Evolutionary conservation across 345 rosid species (phyloP).

Genomic region (Ricinus communis): DNA sequence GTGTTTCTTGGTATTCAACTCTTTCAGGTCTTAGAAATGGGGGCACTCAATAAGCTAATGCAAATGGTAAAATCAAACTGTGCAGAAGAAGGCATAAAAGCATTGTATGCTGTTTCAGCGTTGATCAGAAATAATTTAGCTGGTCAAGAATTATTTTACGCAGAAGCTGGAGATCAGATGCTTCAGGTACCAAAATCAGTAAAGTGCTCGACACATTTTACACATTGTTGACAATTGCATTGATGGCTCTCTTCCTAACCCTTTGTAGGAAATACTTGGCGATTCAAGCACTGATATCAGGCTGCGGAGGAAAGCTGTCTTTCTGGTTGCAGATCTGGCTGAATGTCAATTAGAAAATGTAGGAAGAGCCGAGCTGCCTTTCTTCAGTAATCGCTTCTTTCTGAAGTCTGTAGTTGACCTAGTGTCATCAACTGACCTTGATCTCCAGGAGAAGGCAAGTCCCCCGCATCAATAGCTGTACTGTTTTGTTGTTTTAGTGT

Average conservation of each 20-base stretch:
- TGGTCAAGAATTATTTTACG: constrained; percentile 73
- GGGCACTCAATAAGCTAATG: constrained; percentile 59
- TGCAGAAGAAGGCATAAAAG: constrained; percentile 81
- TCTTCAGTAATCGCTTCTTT: constrained; percentile 55
- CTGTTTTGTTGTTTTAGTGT: neutral
- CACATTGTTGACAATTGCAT: neutral
- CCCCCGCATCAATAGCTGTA: neutral
- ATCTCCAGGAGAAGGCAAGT: constrained; percentile 88
- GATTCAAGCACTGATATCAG: constrained; percentile 59
- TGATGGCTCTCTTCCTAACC: constrained; percentile 10
- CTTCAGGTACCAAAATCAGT: constrained; percentile 61
- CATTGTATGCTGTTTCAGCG: constrained; percentile 85
- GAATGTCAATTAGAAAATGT: constrained; percentile 56
- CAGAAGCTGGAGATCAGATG: constrained; percentile 77
- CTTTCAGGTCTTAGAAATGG: constrained; percentile 72
- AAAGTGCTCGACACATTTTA: neutral
- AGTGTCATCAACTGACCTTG: constrained; percentile 58
- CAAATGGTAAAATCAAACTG: constrained; percentile 66
- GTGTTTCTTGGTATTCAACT: neutral
- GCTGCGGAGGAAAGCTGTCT: constrained; percentile 70
- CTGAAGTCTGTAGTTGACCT: constrained; percentile 81
- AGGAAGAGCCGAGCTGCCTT: constrained; percentile 43
- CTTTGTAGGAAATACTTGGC: constrained; percentile 57
- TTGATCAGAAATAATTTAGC: constrained; percentile 65
- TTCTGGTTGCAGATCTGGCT: constrained; percentile 72